A percentile compares a stretch with the other conserved stretches of the same genome.
phyloP scores from a whole-genome alignment of 2,329 filamentous ascomycete species.

The Pyrenophora teres region DNA sequence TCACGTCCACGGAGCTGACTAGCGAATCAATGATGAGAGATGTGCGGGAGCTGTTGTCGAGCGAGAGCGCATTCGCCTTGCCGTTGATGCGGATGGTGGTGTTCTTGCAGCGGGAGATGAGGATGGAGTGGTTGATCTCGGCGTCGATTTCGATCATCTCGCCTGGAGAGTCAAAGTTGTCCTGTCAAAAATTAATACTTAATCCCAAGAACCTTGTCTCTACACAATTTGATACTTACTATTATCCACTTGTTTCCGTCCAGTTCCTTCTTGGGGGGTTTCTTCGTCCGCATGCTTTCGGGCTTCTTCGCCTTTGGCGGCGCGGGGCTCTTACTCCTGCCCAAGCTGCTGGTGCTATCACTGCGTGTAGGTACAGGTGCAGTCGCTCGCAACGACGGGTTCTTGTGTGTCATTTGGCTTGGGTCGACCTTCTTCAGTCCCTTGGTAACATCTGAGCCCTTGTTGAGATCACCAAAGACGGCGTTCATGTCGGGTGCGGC shows the following conservation, averaged over 20 bases:
- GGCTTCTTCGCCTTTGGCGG: conserved; percentile 70
- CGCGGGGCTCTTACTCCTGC: conserved; percentile 77
- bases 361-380: conserved; percentile 69
- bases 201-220: too few relatives aligned
- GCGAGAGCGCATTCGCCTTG: conserved; percentile 95
- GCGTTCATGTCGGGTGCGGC: conserved; percentile 71
- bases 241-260: conserved; percentile 87
- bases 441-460: conserved; percentile 84
- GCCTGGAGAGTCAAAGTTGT: conserved; percentile 82
- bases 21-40: conserved; percentile 88
- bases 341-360: conserved; percentile 54
- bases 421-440: conserved; percentile 91
- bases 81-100: conserved; percentile 86
- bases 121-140: conserved; percentile 81
- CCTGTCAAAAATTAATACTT: conserved; percentile 49
- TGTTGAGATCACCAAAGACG: conserved; percentile 90
- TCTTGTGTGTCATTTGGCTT: conserved; percentile 98
- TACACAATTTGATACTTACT: conserved; percentile 48
- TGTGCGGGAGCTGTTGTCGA: conserved; percentile 85
- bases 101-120: conserved; percentile 91
- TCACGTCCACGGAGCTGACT: conserved; percentile 89
- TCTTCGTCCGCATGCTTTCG: conserved; percentile 55
- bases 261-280: conserved; percentile 55
- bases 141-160: conserved; percentile 81
- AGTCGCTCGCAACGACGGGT: conserved; percentile 78